Percentiles rank a stretch among this genome's conserved stretches.
Evolutionary conservation across 2,329 filamentous ascomycete species (phyloP).

Genomic region (Thielaviopsis musarum): DNA sequence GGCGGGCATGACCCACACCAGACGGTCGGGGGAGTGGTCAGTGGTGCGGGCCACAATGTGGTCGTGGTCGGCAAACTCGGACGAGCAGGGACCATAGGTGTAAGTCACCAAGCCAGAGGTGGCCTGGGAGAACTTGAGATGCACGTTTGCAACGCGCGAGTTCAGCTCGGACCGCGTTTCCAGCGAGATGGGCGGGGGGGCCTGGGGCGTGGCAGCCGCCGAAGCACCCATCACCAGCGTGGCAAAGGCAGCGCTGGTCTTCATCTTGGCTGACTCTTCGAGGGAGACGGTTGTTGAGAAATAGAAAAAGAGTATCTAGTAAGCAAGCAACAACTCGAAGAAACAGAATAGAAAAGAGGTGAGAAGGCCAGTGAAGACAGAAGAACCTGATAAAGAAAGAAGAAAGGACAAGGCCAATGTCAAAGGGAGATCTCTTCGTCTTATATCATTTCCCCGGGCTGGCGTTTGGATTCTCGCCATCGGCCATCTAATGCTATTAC

Average conservation of each 20-base stretch:
- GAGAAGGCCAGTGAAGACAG: background rate
- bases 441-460: background rate
- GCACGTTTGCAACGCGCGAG: conserved; percentile 14
- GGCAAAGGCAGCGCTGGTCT: conserved; percentile 9
- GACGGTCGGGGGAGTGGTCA: conserved; percentile 14
- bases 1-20: conserved; percentile 15
- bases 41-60: conserved; percentile 13
- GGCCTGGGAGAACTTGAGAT: conserved; percentile 13
- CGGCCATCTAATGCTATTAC: too few species aligned
- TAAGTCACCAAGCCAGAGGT: conserved; percentile 13
- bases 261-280: conserved; percentile 3
- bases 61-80: conserved; percentile 11
- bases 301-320: background rate
- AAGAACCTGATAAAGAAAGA: conserved; percentile 5
- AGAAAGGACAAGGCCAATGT: background rate
- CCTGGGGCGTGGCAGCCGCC: conserved; percentile 7
- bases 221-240: conserved; percentile 8
- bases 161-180: conserved; percentile 9
- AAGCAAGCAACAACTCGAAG: background rate
- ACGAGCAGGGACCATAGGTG: conserved; percentile 14
- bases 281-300: background rate
- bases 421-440: background rate
- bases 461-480: background rate
- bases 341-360: background rate
- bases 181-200: conserved; percentile 8